Base-by-base conservation (phyloP, 257 asterid species). In the Solanum chilense region DNA sequence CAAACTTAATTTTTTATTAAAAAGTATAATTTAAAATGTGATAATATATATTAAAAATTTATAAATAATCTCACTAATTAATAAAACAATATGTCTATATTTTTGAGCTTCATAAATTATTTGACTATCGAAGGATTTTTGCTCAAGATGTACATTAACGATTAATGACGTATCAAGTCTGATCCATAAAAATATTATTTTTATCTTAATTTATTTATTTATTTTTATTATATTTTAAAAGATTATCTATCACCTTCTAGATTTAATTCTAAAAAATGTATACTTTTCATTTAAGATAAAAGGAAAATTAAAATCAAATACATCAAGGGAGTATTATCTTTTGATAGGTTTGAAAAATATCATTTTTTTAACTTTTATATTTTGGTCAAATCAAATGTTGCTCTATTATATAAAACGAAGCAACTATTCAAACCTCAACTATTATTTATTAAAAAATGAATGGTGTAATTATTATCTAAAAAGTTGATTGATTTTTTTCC, bases 101-200 rank as follows among this genome's bases (percentile, higher is more conserved):
- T 9, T 2, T 0, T 52, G 0, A 60, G 6, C 3, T 60, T 60
- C 1, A 21, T 27, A 21, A 60, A 60, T 60, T 60, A 60, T 21
- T 60, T 60, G 0, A 9, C 14, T 60, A 9, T 60, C 9, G 13
- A 0, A 21, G 13, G 0, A 6, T 52, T 4, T 9, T 2, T 0
- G 3, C 3, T 49, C 6, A 1, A 6, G 2, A 45, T 45, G 1
- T 13, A 45, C 2, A 1, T 13, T n/a, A 2, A 1, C 18, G 1
- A 2, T 6, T 12, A 45, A 13, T 16, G 16, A 1, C 15, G 13
- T 45, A 13, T 45, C 16, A 1, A 45, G 6, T 45, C 5, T 45
- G 52, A 13, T 45, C 6, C 5, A 45, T 45, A 12, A 44, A 44
- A 44, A 0, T 12, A 52, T 10, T 52, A 4, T 7, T 6, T 56